A percentile compares a stretch with the other conserved stretches of the same genome.
These are phyloP conservation scores for Torulaspora pretoriensis DNA, from an alignment of 1,139 yeast genomes.

Conservation along the genomic window DNA sequence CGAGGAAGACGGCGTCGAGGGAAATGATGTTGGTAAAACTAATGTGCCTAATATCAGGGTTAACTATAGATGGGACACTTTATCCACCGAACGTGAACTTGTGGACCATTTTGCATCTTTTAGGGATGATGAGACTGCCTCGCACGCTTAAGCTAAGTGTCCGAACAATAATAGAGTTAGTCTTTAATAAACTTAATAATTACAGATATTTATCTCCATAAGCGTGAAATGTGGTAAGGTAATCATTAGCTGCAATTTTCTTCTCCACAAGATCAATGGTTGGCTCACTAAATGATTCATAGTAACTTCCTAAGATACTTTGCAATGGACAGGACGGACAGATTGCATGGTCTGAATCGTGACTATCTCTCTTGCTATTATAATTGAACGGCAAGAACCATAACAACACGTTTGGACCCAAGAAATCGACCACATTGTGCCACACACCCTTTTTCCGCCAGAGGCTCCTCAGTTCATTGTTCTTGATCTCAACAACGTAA, in stretches of 20 bases:
- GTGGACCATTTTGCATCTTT: slow-evolving; percentile 53
- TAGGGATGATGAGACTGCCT: neutral
- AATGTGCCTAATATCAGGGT: slow-evolving; percentile 89
- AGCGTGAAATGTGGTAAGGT: slow-evolving; percentile 18
- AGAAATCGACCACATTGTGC: slow-evolving; percentile 21
- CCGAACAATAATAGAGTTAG: neutral
- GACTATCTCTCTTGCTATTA: neutral
- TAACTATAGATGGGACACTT: slow-evolving; percentile 76
- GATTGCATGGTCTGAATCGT: neutral
- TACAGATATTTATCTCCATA: slow-evolving; percentile 16
- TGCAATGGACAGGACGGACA: neutral
- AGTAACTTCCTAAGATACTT: slow-evolving; percentile 16
- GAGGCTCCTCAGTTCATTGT: slow-evolving; percentile 18
- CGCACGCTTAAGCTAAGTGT: neutral
- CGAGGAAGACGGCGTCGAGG: slow-evolving; percentile 58
- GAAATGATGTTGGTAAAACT: slow-evolving; percentile 87
- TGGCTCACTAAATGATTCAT: slow-evolving; percentile 18
- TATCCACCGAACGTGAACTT: slow-evolving; percentile 67
- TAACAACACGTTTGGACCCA: slow-evolving; percentile 22
- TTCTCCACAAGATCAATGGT: slow-evolving; percentile 16
- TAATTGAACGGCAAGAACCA: slow-evolving; percentile 27
- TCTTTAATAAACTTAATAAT: neutral
- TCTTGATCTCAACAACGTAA: slow-evolving; percentile 25
- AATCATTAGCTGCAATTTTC: slow-evolving; percentile 20
- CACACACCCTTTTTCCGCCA: slow-evolving; percentile 22